A percentile compares a stretch with the other conserved stretches of the same genome.
phyloP scores from a whole-genome alignment of 1,284 basidiomycete genomes.

The Melampsora americana region DNA sequence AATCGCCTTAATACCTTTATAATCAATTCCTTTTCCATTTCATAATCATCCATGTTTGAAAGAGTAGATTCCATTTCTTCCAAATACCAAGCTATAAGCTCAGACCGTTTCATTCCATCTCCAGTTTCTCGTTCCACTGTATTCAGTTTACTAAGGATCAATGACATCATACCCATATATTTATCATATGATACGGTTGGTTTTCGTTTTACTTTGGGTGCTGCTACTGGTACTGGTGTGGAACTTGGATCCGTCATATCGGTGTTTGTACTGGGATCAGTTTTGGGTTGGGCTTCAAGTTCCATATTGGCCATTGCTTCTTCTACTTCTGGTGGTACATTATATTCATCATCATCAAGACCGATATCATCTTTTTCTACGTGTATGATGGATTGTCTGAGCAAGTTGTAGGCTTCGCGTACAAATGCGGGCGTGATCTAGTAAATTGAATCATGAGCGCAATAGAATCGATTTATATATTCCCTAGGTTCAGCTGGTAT shows the following conservation, averaged over 20 bases:
- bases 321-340: constrained; percentile 52
- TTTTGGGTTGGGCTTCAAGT: too few relatives aligned
- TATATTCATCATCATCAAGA: constrained; percentile 74
- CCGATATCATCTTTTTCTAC: constrained; percentile 99
- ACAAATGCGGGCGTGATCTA: constrained; percentile 90
- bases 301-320: constrained; percentile 54
- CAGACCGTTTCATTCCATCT: constrained; percentile 76
- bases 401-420: constrained; percentile 85
- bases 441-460: neutral
- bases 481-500: neutral
- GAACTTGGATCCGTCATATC: constrained; percentile 62
- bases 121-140: constrained; percentile 73
- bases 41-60: constrained; percentile 79
- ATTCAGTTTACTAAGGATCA: constrained; percentile 78
- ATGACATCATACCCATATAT: constrained; percentile 83
- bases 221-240: constrained; percentile 57
- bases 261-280: constrained; percentile 59
- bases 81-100: constrained; percentile 93
- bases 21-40: constrained; percentile 84
- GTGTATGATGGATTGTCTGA: constrained; percentile 97
- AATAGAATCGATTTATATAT: neutral
- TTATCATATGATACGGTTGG: constrained; percentile 93
- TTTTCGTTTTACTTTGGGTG: constrained; percentile 61
- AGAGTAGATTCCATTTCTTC: constrained; percentile 81
- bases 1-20: constrained; percentile 83